These are phyloP conservation scores for Monosporozyma solicola DNA, from an alignment of 805 yeast species.

Conservation along the genomic window DNA sequence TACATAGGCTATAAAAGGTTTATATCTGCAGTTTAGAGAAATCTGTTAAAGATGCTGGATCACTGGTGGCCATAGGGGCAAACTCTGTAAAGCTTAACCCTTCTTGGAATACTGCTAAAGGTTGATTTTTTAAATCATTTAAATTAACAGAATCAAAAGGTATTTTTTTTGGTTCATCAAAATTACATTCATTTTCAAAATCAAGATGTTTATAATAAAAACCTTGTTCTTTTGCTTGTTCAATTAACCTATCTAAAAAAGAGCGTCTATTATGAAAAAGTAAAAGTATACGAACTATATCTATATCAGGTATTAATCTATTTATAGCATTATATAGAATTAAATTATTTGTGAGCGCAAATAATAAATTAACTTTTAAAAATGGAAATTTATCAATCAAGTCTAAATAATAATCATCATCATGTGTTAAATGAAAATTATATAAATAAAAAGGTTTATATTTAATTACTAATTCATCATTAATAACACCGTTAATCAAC, in stretches of 20 bases:
- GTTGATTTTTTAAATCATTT: not conserved
- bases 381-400: not conserved
- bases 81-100: not conserved
- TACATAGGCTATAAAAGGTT: too few species aligned
- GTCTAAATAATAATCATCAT: not conserved
- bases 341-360: too few species aligned
- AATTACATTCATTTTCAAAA: not conserved
- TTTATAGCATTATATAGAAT: too few species aligned
- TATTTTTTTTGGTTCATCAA: not conserved
- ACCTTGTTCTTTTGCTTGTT: not conserved
- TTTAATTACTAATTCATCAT: not conserved
- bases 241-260: not conserved
- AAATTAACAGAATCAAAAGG: not conserved
- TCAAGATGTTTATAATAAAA: not conserved
- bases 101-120: not conserved
- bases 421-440: not conserved
- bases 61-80: not conserved
- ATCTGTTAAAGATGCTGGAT: not conserved
- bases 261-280: too few species aligned
- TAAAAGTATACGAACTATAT: not conserved
- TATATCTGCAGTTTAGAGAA: not conserved
- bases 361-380: not conserved
- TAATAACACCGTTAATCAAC: conserved; percentile 4
- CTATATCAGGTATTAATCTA: not conserved
- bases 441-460: conserved; percentile 6